Base-by-base conservation (phyloP, 2,329 filamentous ascomycete species). In the Botrytis hyacinthi region DNA sequence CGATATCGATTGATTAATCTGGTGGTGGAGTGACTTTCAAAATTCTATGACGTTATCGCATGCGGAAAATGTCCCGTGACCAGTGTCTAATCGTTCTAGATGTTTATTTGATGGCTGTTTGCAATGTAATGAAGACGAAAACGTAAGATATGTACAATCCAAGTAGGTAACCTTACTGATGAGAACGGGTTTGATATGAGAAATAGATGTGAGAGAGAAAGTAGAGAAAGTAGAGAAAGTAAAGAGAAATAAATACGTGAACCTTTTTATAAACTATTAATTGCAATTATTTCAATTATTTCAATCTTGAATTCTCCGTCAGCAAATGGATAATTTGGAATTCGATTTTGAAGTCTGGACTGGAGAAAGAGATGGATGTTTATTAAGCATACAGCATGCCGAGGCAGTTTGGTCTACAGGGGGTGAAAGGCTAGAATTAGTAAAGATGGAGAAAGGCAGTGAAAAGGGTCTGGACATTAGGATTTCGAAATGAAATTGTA, bases 41-140 rank as follows among this genome's bases (percentile, higher is more conserved):
- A 68, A 68, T 68, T 8, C 65, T 32, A 68, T 68, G 66, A 57
- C 48, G 37, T 57, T 68, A 68, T 37, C 35, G 29, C 22, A 68
- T 68, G 65, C 65, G 46, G 46, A 48, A 14, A 26, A 20, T 35
- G 18, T 40, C 32, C 8, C 37, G 61, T 42, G n/a, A 32, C 22
- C 18, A 60, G 26, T 35, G 18, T 10, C 48, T n/a, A 22, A 3
- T 35, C 8, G 29, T 60, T 57, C 51, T 57, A 57, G n/a, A 35
- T 60, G 29, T 35, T 32, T 60, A 35, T 35, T 22, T 20, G 29
- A 35, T 32, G 12, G 26, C 44, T 35, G 63, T 37, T 66, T 66
- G 46, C 63, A 48, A 32, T 22, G n/a, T 26, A 7, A 42, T n/a
- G 16, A 22, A 68, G 46, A 57, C 26, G 48, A 68, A 68, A 68